Conservation (phyloP, 2,329 filamentous ascomycete genomes). For the Aspergillus neotritici region DNA sequence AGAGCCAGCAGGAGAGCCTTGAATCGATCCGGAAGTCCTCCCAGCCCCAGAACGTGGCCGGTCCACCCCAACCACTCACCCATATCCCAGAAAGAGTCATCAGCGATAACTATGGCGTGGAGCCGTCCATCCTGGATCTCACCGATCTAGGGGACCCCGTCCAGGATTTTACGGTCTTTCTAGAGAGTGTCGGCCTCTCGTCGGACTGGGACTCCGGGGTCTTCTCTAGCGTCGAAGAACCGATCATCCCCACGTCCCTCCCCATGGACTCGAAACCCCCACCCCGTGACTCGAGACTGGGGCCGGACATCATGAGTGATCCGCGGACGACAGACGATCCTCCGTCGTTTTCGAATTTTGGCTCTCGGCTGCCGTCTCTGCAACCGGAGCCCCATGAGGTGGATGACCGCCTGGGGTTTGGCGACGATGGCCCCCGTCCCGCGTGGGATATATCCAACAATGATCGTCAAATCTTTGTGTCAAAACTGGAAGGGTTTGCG, state of each 20-base stretch:
- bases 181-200: conserved; percentile 46
- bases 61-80: conserved; percentile 32
- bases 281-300: conserved; percentile 33
- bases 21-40: conserved; percentile 34
- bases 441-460: conserved; percentile 45
- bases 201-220: conserved; percentile 47
- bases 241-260: conserved; percentile 33
- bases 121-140: conserved; percentile 42
- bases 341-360: conserved; percentile 45
- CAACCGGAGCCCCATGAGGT: conserved; percentile 44
- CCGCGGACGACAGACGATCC: conserved; percentile 37
- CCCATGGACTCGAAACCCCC: conserved; percentile 33
- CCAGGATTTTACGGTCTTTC: conserved; percentile 45
- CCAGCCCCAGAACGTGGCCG: conserved; percentile 25
- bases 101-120: conserved; percentile 39
- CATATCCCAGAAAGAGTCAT: conserved; percentile 33
- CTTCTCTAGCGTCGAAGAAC: conserved; percentile 40
- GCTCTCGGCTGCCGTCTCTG: conserved; percentile 43
- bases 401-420: conserved; percentile 38
- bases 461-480: conserved; percentile 41
- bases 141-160: conserved; percentile 45
- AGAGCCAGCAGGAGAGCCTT: conserved; percentile 40
- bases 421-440: conserved; percentile 40
- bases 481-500: conserved; percentile 43
- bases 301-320: conserved; percentile 37